These are phyloP conservation scores for Moesziomyces sp. DNA, from an alignment of 1,284 basidiomycete species.

Conservation along the genomic window DNA sequence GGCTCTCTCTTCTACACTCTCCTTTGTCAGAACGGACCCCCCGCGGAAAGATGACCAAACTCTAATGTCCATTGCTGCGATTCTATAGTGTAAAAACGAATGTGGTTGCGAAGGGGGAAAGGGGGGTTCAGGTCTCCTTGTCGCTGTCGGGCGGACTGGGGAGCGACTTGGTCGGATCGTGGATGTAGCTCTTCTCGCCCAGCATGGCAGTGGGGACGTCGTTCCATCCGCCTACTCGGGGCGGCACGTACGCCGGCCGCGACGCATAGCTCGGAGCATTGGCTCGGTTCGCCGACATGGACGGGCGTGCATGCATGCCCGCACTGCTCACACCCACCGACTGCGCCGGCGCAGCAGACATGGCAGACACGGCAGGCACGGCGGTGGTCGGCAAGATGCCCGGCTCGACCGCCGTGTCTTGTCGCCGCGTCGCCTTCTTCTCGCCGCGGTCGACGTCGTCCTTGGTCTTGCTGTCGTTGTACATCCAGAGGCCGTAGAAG, in stretches of 20 bases:
- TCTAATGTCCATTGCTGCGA: not conserved
- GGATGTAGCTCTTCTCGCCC: conserved; percentile 22
- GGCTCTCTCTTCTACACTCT: too few relatives aligned
- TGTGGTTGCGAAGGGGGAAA: too few relatives aligned
- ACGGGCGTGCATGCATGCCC: not conserved
- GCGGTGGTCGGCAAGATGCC: conserved; percentile 14
- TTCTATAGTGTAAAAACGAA: not conserved
- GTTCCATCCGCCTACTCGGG: conserved; percentile 29
- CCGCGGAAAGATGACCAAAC: too few relatives aligned
- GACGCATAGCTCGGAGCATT: not conserved
- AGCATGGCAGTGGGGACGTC: conserved; percentile 22
- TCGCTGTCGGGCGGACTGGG: conserved; percentile 48
- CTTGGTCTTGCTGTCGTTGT: conserved; percentile 85
- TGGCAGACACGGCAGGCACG: not conserved
- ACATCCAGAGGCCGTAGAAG: conserved; percentile 88
- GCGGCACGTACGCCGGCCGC: conserved; percentile 3
- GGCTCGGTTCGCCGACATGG: too few relatives aligned
- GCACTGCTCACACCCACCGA: not conserved
- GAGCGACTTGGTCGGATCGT: conserved; percentile 37
- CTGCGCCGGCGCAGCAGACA: too few relatives aligned
- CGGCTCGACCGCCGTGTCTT: not conserved
- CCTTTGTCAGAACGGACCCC: too few relatives aligned
- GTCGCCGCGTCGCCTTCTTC: conserved; percentile 17
- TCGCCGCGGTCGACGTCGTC: conserved; percentile 31
- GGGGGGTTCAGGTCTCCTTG: conserved; percentile 12